Percentiles rank a stretch among this genome's conserved stretches.
Evolutionary conservation across 306 rosid genomes (phyloP).

Genomic region (Glycine soja): DNA sequence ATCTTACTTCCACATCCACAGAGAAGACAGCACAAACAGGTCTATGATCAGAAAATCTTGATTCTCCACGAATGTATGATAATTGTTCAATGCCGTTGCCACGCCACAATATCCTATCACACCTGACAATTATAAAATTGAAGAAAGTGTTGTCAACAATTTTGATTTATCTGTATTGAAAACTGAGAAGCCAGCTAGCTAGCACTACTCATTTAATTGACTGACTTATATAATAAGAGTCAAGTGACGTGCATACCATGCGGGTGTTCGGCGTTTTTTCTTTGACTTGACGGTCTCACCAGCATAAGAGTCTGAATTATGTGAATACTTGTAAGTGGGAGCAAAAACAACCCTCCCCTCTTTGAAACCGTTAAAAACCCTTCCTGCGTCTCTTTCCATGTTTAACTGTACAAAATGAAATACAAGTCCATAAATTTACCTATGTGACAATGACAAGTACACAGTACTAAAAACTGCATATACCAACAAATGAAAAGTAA

Average conservation of each 20-base stretch:
- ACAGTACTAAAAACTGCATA: not conserved
- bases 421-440: slow-evolving; percentile 12
- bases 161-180: not conserved
- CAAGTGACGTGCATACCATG: slow-evolving; percentile 61
- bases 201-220: not conserved
- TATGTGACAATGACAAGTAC: not conserved
- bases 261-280: slow-evolving; percentile 90
- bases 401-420: slow-evolving; percentile 63
- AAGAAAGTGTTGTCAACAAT: slow-evolving; percentile 16
- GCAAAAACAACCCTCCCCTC: slow-evolving; percentile 79
- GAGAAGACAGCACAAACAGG: slow-evolving; percentile 81
- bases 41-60: slow-evolving; percentile 87
- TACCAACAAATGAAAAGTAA: not conserved
- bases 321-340: slow-evolving; percentile 87
- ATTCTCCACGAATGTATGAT: slow-evolving; percentile 80
- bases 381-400: slow-evolving; percentile 78
- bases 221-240: not conserved
- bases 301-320: slow-evolving; percentile 82
- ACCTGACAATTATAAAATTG: slow-evolving; percentile 57
- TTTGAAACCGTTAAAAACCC: slow-evolving; percentile 72
- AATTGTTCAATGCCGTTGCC: slow-evolving; percentile 74
- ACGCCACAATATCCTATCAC: slow-evolving; percentile 89
- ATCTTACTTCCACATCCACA: slow-evolving; percentile 68
- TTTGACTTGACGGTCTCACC: slow-evolving; percentile 85
- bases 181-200: not conserved